Percentiles rank a stretch among this genome's conserved stretches.
phyloP scores from a whole-genome alignment of 2,329 filamentous ascomycete genomes.

The Dactylellina drechsleri region DNA sequence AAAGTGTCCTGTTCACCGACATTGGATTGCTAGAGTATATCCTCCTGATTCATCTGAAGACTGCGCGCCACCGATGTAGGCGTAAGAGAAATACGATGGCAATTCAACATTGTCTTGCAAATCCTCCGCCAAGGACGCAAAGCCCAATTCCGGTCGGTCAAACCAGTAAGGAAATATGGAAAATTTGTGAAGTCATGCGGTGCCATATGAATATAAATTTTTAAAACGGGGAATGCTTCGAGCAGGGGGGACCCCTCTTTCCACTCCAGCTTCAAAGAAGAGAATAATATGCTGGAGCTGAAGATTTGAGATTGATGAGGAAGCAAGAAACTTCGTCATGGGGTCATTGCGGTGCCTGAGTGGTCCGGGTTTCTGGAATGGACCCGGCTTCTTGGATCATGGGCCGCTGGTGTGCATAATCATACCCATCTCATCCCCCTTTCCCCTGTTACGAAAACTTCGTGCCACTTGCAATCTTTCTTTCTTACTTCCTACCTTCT shows the following conservation, averaged over 20 bases:
- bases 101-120: neutral
- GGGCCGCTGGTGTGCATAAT: constrained; percentile 48
- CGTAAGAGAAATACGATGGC: neutral
- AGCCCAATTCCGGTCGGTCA: no score
- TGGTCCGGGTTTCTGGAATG: constrained; percentile 55
- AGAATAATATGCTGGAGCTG: no score
- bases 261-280: no score
- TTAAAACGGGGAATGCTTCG: constrained; percentile 43
- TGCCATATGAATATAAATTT: neutral
- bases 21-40: no score
- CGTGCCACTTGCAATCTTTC: constrained; percentile 30
- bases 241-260: constrained; percentile 20
- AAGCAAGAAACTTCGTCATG: constrained; percentile 17
- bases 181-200: no score
- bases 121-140: no score
- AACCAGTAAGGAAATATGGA: no score
- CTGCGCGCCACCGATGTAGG: no score
- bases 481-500: constrained; percentile 3
- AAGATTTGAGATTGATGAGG: no score
- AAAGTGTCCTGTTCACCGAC: no score
- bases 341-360: constrained; percentile 27
- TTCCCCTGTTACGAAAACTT: constrained; percentile 39
- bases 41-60: constrained; percentile 6
- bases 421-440: constrained; percentile 29
- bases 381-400: constrained; percentile 55